phyloP scores from a whole-genome alignment of 257 asterid genomes.

The Plantago ovata region DNA sequence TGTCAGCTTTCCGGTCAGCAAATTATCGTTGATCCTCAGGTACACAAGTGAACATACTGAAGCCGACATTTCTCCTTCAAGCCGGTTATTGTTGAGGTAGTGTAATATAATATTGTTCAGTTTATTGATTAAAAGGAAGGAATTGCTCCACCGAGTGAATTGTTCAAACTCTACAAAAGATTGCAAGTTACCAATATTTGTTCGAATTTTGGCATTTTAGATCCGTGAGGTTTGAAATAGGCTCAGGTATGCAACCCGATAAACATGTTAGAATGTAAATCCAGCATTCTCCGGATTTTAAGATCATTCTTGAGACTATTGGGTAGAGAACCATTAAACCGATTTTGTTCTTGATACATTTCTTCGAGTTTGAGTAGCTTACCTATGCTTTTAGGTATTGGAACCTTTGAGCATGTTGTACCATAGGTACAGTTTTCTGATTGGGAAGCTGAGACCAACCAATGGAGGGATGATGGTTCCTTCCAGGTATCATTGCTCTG shows the following conservation, averaged over 20 bases:
- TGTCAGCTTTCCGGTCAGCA: slow-evolving; percentile 47
- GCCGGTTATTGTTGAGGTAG: slow-evolving; percentile 39
- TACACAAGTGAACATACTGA: slow-evolving; percentile 33
- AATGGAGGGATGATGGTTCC: slow-evolving; percentile 45
- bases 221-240: slow-evolving; percentile 26
- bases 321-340: slow-evolving; percentile 39
- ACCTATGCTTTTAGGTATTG: slow-evolving; percentile 43
- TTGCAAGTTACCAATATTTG: slow-evolving; percentile 37
- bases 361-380: slow-evolving; percentile 48
- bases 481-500: slow-evolving; percentile 33
- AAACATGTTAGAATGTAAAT: slow-evolving; percentile 38
- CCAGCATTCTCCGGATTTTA: slow-evolving; percentile 24
- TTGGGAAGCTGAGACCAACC: slow-evolving; percentile 41
- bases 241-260: slow-evolving; percentile 41
- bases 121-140: slow-evolving; percentile 41
- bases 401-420: slow-evolving; percentile 35
- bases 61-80: slow-evolving; percentile 47
- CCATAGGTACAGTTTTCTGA: slow-evolving; percentile 34
- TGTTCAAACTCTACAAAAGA: slow-evolving; percentile 40
- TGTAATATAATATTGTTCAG: slow-evolving; percentile 22
- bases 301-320: slow-evolving; percentile 40
- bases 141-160: slow-evolving; percentile 42
- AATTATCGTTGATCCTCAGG: slow-evolving; percentile 37
- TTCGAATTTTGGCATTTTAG: slow-evolving; percentile 41
- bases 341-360: slow-evolving; percentile 36